Evolutionary conservation across 2,329 filamentous ascomycete genomes (phyloP), one percentile per base, ranked within the genome.

Genomic region (Beauveria sp.): DNA sequence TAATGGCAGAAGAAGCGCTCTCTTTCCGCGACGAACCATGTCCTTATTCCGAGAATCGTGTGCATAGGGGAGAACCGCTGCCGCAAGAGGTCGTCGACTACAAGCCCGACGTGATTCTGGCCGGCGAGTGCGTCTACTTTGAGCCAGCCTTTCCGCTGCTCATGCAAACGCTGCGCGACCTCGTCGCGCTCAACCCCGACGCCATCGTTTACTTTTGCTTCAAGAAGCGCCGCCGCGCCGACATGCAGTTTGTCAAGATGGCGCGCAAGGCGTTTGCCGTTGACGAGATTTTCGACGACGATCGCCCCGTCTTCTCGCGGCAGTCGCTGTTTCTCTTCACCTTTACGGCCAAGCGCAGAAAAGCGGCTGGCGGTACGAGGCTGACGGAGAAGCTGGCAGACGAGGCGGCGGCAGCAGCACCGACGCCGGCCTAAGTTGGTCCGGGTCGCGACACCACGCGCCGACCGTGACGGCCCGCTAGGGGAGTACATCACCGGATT

Each of bases 101-200:
- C 67, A 83, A 83, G 64, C 91, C 92, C 20, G 86, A 93, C 68
- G 80, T 96, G 60, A 86, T 99, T 61, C 82, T 98, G n/a, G 95
- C 95, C 3, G 93, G 93, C 46, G 95, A 98, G 74, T 98, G 93
- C 75, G 92, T 96, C 54, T 99, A 98, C 78, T 96, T 96, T 73
- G 95, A 98, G 74, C 92, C 93, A 3, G 91, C 95, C 1, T 98
- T 98, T 70, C 93, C 93, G 34, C 79, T 97, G 40, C 81, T 99
- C 52, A 82, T 95, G 70, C 78, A 86, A 65, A 98, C 93, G 6
- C 77, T 98, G 66, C 79, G 83, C 63, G 86, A 90, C 65, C 79
- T 97, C 53, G 79, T 96, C 65, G 82, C 84, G 18, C 81, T 92
- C 49, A 92, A 88, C 72, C 88, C 88, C 24, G 73, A 78, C 49